phyloP scores from a whole-genome alignment of 495 filamentous ascomycete genomes.

The Xylaria acuta region DNA sequence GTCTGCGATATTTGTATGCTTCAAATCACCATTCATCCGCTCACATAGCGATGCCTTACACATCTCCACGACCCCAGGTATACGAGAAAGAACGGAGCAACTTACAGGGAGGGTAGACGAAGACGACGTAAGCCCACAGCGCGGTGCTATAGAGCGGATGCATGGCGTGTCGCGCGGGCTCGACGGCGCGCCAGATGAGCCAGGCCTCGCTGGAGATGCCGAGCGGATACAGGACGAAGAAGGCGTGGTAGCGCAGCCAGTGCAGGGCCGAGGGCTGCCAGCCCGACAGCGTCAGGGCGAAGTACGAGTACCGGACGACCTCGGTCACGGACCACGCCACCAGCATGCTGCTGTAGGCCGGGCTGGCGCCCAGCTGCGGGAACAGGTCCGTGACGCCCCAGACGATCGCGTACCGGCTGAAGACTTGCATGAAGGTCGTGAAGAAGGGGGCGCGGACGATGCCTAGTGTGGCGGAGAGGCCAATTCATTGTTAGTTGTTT shows the following conservation, averaged over 20 bases:
- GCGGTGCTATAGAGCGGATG: conserved; percentile 56
- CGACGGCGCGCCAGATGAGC: conserved; percentile 75
- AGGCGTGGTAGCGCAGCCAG: conserved; percentile 93
- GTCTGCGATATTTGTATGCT: not conserved
- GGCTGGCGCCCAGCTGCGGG: conserved; percentile 55
- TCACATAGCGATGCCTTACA: not conserved
- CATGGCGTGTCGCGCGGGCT: conserved; percentile 57
- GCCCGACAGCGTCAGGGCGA: conserved; percentile 69
- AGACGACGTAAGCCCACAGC: conserved; percentile 59
- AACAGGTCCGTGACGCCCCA: conserved; percentile 78
- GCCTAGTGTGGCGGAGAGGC: conserved; percentile 48
- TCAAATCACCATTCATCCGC: not conserved
- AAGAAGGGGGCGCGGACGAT: conserved; percentile 82
- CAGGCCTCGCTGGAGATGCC: conserved; percentile 86
- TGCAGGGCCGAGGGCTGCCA: conserved; percentile 67
- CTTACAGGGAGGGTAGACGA: conserved; percentile 83
- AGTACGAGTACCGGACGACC: conserved; percentile 87
- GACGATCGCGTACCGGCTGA: conserved; percentile 79
- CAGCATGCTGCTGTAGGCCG: conserved; percentile 73
- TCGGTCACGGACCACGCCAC: conserved; percentile 86
- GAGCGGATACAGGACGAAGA: conserved; percentile 89
- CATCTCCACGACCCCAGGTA: not conserved
- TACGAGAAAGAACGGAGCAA: conserved; percentile 28
- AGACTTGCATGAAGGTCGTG: conserved; percentile 90
- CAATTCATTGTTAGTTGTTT: not conserved